phyloP scores from a whole-genome alignment of 305 asterid genomes.

The Plantago lanceolata region DNA sequence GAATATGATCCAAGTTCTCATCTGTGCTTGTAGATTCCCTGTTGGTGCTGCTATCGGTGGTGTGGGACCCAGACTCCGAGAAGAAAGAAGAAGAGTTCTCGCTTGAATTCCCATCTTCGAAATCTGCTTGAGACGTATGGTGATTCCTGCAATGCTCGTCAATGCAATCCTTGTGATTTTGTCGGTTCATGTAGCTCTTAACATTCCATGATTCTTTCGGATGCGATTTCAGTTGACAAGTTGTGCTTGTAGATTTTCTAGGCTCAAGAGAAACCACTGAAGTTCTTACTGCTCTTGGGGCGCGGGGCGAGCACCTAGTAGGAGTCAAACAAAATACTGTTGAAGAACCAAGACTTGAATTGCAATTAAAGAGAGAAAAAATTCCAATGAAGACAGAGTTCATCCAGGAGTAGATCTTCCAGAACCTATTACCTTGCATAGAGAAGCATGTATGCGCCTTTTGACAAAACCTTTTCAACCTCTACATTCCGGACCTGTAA shows the following conservation, averaged over 20 bases:
- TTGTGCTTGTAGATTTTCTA: constrained; percentile 28
- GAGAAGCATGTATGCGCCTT: constrained; percentile 78
- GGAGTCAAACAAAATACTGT: constrained; percentile 12
- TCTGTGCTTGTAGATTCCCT: constrained; percentile 51
- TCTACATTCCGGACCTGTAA: constrained; percentile 60
- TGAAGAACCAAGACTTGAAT: constrained; percentile 13
- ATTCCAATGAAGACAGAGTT: background rate
- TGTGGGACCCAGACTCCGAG: constrained; percentile 58
- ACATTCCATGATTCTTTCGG: constrained; percentile 36
- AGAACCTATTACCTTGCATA: constrained; percentile 57
- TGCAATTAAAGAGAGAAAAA: background rate
- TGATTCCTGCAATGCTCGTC: constrained; percentile 16
- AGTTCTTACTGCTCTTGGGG: constrained; percentile 54
- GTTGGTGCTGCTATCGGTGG: constrained; percentile 68
- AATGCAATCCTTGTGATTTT: constrained; percentile 28
- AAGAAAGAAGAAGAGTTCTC: constrained; percentile 61
- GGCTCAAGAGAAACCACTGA: constrained; percentile 23
- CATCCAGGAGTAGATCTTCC: background rate
- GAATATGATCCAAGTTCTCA: constrained; percentile 45
- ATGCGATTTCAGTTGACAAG: constrained; percentile 33
- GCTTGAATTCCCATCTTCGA: constrained; percentile 40
- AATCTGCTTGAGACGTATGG: constrained; percentile 19
- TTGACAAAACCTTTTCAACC: constrained; percentile 50
- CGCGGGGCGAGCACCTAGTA: constrained; percentile 77
- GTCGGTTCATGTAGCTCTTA: constrained; percentile 23